phyloP scores from a whole-genome alignment of 805 yeast genomes.

The Metschnikowia henanensis region DNA sequence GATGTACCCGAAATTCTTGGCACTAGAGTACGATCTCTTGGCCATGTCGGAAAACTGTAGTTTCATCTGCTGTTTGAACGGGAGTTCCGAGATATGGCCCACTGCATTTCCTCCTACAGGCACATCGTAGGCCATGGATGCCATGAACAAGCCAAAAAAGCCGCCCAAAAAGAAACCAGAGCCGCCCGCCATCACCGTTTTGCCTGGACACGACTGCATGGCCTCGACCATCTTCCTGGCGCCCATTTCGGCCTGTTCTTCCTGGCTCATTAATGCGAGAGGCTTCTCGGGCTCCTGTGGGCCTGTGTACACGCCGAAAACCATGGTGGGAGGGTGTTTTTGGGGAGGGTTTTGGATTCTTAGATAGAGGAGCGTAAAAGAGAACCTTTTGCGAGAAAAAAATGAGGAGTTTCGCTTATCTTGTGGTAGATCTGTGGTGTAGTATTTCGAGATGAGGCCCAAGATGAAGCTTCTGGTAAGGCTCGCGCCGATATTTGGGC shows the following conservation, averaged over 20 bases:
- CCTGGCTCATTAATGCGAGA: constrained; percentile 74
- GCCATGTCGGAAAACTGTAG: constrained; percentile 93
- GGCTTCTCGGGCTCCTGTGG: constrained; percentile 44
- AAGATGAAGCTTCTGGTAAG: too few relatives aligned
- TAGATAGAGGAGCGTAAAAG: too few relatives aligned
- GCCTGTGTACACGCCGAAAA: constrained; percentile 43
- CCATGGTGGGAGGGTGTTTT: too few relatives aligned
- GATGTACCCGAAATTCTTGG: constrained; percentile 67
- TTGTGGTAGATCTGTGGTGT: too few relatives aligned
- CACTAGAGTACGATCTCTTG: constrained; percentile 79
- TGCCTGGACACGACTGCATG: constrained; percentile 95
- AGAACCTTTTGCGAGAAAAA: too few relatives aligned
- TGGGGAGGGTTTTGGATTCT: too few relatives aligned
- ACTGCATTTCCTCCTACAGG: constrained; percentile 60
- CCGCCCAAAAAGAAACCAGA: constrained; percentile 96
- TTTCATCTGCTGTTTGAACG: constrained; percentile 90
- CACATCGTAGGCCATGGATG: constrained; percentile 77
- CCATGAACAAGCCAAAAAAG: constrained; percentile 94
- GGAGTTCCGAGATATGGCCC: constrained; percentile 74
- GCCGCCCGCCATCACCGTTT: constrained; percentile 87
- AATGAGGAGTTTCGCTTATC: too few relatives aligned
- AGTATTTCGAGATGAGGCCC: too few relatives aligned
- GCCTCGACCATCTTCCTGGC: constrained; percentile 79
- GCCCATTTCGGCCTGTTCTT: constrained; percentile 91
- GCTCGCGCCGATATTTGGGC: too few relatives aligned